Evolutionary conservation across 164 flowering plant genomes (phyloP), one percentile per base, ranked within the genome.

Genomic region (Chimonanthus salicifolius): DNA sequence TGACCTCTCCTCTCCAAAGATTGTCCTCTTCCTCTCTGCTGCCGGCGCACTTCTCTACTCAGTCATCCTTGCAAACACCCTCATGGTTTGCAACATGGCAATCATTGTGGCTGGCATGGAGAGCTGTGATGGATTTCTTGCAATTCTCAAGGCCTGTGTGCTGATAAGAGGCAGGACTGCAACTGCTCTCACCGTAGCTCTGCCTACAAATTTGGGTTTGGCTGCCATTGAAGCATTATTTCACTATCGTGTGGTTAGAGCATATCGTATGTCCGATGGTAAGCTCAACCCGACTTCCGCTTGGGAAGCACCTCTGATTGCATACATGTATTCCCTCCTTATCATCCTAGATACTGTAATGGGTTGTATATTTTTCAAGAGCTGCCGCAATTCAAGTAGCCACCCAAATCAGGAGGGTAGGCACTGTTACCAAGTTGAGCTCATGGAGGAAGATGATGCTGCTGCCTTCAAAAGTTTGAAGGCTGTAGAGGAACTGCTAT

Each of bases 191-290:
- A 64, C 80, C 1, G 72, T 89, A 70, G 84, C 82, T 62, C 63
- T 89, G 15, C 84, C 83, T 6, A 18, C 77, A 45, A 86, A 83
- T 73, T 54, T 87, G 10, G 80, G 83, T 43, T 72, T 87, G 20
- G 83, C 83, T n/a, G 85, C 84, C 33, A 58, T 87, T 47, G 90
- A 86, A 75, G 85, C 84, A 16, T 76, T 90, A 82, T 89, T 89
- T 47, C 81, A 79, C 6, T 82, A 75, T 77, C 68, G 95, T 54
- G 76, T 87, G 43, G 74, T 85, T 8, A 78, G 73, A 69, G 75
- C 72, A 54, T 82, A 78, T 73, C 62, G 60, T 49, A 48, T 54
- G 16, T 49, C 71, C 49, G 72, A 64, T 67, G 60, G 60, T n/a
- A 68, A 62, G 18, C 9, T 70, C 20, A 47, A 70, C 44, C 58